Base-by-base conservation (phyloP, 768 basidiomycete genomes). In the Mycena kentingensis region DNA sequence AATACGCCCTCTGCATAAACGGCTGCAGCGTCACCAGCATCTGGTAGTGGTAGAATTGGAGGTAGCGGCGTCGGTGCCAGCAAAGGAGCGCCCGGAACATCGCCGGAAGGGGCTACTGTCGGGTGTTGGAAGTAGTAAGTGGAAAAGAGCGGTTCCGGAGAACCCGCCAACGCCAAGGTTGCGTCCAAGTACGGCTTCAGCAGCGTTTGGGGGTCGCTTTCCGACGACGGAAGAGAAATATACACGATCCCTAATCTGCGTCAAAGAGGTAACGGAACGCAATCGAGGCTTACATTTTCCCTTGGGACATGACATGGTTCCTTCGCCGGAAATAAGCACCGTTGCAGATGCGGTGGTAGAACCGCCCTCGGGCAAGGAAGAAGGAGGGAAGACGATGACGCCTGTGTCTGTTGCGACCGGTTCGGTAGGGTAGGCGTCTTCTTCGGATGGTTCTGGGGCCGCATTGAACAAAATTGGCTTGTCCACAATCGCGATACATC, bases 331-430 rank as follows among this genome's bases (percentile, higher is more conserved):
- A 19, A 88, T 71, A 28, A 94, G 67, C 1, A 77, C 82, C 41
- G 83, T 85, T 3, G 81, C 85, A 3, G 83, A 77, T 10, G 73
- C 72, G 2, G 72, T 72, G 4, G 67, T 67, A 2, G 75, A 72
- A 19, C 84, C 84, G 24, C 75, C 80, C 34, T 55, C 65, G 2
- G 65, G 47, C 7, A 89, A 62, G 0, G 83, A 79, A 1, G 71
- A 73, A 1, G 92, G 93, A 0, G 92, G 88, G 57, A 93, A 91
- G 4, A 93, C 77, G 5, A 93, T 64, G 13, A 93, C 65, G 2
- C 77, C 80, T 15, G 88, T 85, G 63, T 93, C 91, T 12, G 81
- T 58, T 4, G n/a, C 51, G 1, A 41, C 10, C 13, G 61, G 55
- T 25, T 73, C 68, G 3, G 54, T 51, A 8, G 68, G 58, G 6